Evolutionary conservation across 306 rosid genomes (phyloP), one percentile per base, ranked within the genome.

Genomic region (Geum urbanum): DNA sequence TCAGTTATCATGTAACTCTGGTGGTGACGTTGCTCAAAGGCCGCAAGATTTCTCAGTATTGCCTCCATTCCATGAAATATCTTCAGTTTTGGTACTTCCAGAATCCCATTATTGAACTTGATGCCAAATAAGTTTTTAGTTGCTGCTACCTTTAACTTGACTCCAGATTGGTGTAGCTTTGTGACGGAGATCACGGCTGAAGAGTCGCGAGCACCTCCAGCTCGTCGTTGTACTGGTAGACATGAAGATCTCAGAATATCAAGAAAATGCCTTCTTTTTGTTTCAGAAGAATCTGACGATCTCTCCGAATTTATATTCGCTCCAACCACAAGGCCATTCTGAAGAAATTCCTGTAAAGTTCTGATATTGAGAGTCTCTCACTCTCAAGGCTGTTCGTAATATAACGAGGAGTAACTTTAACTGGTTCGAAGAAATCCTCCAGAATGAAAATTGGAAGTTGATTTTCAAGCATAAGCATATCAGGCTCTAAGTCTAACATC

Each of bases 21-120:
- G 40, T 10, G 27, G 27, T 10, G 16, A 15, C 79, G 71, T 8
- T 67, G 68, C 65, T 86, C 91, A 35, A 64, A 83, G 8, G 77
- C 86, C 4, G 72, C 6, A 2, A 77, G 10, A 43, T 79, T 84
- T 10, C 75, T 20, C 10, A 72, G 1, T 8, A 14, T 0, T 0
- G 15, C 7, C 63, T 74, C 78, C 1, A 73, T 40, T 1, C 6
- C 0, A 11, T 5, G 4, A 18, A 14, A 2, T 10, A 22, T 24
- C 0, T 0, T 0, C 0, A 81, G 19, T 5, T 73, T 22, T 20
- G 86, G 88, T 63, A 84, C 81, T 44, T 49, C 62, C 32, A 83
- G 41, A 19, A 51, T 16, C 19, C 35, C 35, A 54, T 54, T 9
- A 2, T 20, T 0, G 2, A 54, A 54, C 2, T 32, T 5, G 8